Conservation (phyloP, 202 grass and related monocot species). For the Brachypodium distachyon region DNA sequence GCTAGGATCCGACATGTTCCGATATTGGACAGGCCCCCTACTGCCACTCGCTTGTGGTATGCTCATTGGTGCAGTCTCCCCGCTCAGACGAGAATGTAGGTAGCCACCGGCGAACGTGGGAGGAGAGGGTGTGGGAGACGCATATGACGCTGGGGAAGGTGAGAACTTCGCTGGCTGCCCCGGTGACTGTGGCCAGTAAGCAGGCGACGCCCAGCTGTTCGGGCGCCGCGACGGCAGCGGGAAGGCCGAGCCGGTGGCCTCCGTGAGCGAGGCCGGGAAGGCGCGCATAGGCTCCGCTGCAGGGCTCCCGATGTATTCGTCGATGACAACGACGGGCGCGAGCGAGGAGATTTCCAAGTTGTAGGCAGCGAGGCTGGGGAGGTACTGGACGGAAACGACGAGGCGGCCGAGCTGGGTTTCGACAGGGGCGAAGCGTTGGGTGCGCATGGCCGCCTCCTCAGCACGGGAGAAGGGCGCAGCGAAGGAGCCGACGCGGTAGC, state of each 20-base stretch:
- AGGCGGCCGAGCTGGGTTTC: slow-evolving; percentile 82
- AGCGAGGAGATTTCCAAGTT: slow-evolving; percentile 58
- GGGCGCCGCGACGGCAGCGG: slow-evolving; percentile 23
- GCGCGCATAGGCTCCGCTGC: slow-evolving; percentile 61
- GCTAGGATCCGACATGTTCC: slow-evolving; percentile 70
- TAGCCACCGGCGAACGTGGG: slow-evolving; percentile 54
- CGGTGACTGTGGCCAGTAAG: slow-evolving; percentile 22
- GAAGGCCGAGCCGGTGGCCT: slow-evolving; percentile 15
- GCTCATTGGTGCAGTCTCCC: slow-evolving; percentile 66
- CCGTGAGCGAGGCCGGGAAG: slow-evolving; percentile 65
- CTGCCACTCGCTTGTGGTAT: slow-evolving; percentile 43
- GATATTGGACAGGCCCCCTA: slow-evolving; percentile 35
- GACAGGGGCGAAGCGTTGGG: slow-evolving; percentile 41
- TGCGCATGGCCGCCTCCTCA: slow-evolving; percentile 59
- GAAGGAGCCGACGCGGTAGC: slow-evolving; percentile 70
- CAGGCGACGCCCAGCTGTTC: slow-evolving; percentile 52
- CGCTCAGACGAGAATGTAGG: slow-evolving; percentile 49
- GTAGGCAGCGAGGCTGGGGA: slow-evolving; percentile 54
- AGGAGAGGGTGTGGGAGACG: slow-evolving; percentile 77
- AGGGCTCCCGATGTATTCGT: slow-evolving; percentile 74
- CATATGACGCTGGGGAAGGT: slow-evolving; percentile 39
- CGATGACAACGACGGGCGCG: slow-evolving; percentile 52
- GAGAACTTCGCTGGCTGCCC: slow-evolving; percentile 57
- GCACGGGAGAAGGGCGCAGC: slow-evolving; percentile 65
- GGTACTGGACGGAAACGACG: slow-evolving; percentile 77